phyloP scores from a whole-genome alignment of 306 rosid species.

The Casuarina equisetifolia region DNA sequence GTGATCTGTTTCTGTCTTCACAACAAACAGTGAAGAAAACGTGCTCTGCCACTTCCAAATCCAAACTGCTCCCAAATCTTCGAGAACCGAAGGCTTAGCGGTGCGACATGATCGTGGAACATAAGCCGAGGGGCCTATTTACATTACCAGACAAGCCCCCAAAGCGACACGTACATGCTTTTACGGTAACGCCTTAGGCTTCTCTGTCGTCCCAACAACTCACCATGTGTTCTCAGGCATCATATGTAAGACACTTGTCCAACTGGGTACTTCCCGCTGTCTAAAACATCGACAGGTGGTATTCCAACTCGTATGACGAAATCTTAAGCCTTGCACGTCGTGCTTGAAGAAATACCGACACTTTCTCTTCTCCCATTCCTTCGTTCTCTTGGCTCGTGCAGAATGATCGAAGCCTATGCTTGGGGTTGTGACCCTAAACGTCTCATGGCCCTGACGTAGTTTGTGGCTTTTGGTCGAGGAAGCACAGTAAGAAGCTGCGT shows the following conservation, averaged over 20 bases:
- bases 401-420: too few species aligned
- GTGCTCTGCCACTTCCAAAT: conserved; percentile 5
- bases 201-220: conserved; percentile 24
- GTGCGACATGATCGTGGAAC: conserved; percentile 20
- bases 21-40: conserved; percentile 17
- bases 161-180: conserved; percentile 50
- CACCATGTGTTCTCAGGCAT: conserved; percentile 33
- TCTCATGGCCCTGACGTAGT: too few species aligned
- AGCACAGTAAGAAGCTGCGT: too few species aligned
- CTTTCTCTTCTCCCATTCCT: too few species aligned
- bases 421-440: too few species aligned
- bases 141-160: conserved; percentile 25
- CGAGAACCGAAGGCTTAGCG: conserved; percentile 24
- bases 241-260: conserved; percentile 35
- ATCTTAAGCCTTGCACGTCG: background rate
- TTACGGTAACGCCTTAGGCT: conserved; percentile 9
- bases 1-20: conserved; percentile 5
- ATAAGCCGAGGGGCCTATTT: conserved; percentile 17
- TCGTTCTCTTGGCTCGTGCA: too few species aligned
- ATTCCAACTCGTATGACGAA: background rate
- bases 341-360: too few species aligned
- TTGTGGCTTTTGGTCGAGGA: too few species aligned
- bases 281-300: conserved; percentile 47
- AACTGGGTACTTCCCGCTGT: conserved; percentile 7
- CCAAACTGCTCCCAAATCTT: background rate